A percentile compares a stretch with the other conserved stretches of the same genome.
These are phyloP conservation scores for Chlamydomonas reinhardtii DNA, from an alignment of 163 green algal species.

Conservation along the genomic window DNA sequence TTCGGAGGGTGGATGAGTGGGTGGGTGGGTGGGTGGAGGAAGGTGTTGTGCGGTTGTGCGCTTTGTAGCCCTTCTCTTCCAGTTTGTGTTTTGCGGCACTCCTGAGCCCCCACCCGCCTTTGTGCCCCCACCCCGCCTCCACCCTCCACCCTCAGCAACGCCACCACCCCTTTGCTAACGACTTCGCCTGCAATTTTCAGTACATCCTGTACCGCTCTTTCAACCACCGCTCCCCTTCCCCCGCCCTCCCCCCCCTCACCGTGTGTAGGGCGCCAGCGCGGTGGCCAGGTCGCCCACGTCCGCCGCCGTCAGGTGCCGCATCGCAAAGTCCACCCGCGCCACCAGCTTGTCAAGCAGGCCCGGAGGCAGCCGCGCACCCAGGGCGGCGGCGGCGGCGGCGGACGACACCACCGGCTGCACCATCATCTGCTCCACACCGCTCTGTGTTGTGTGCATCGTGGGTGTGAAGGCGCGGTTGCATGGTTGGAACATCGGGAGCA, in stretches of 20 bases:
- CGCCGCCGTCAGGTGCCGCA: background rate
- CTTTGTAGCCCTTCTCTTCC: too few relatives aligned
- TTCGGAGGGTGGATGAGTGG: background rate
- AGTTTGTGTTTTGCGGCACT: too few relatives aligned
- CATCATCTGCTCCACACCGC: background rate
- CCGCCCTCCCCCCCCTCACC: background rate
- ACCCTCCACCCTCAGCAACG: too few relatives aligned
- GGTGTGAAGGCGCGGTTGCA: background rate
- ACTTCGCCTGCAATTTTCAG: too few relatives aligned
- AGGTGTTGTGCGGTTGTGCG: too few relatives aligned
- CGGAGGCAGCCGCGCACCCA: background rate
- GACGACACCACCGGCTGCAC: background rate
- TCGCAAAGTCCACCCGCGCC: background rate
- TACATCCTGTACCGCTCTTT: too few relatives aligned
- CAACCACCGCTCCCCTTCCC: background rate
- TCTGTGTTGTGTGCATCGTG: background rate
- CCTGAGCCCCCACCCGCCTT: too few relatives aligned
- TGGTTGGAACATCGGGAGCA: too few relatives aligned
- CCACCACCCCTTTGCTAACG: too few relatives aligned
- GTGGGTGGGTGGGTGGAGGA: too few relatives aligned
- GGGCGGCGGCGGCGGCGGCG: background rate
- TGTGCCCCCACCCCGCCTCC: too few relatives aligned
- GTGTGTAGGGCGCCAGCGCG: constrained; percentile 35
- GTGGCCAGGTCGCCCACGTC: constrained; percentile 36
- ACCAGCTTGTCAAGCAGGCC: background rate